phyloP scores from a whole-genome alignment of 257 asterid species.

The Sherardia arvensis region DNA sequence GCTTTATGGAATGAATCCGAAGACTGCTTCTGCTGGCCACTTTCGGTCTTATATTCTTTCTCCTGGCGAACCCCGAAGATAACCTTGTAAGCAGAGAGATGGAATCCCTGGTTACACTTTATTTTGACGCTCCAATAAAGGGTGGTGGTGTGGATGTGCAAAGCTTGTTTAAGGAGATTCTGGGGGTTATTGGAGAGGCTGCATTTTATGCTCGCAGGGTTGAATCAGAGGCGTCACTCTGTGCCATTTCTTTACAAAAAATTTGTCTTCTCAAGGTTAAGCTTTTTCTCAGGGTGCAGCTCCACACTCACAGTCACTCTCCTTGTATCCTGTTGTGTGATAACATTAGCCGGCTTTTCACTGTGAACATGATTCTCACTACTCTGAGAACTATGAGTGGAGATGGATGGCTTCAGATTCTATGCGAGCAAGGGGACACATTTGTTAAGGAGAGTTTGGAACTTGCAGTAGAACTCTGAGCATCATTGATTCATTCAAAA shows the following conservation, averaged over 20 bases:
- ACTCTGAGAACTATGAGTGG: not conserved
- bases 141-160: not conserved
- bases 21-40: not conserved
- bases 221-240: not conserved
- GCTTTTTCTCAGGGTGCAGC: not conserved
- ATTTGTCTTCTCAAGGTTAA: not conserved
- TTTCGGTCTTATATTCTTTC: not conserved
- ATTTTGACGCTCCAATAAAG: not conserved
- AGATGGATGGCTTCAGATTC: not conserved
- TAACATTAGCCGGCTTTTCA: not conserved
- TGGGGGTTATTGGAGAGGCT: not conserved
- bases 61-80: not conserved
- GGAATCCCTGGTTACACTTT: not conserved
- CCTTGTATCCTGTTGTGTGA: not conserved
- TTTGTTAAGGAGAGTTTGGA: constrained; percentile 1
- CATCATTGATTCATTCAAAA: too few species aligned
- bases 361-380: not conserved
- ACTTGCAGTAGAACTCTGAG: not conserved
- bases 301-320: not conserved
- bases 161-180: not conserved
- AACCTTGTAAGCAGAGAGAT: not conserved
- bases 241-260: not conserved
- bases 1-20: not conserved
- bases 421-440: not conserved
- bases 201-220: not conserved